phyloP scores from a whole-genome alignment of 2,329 filamentous ascomycete species.

The Botryotinia globosa region DNA sequence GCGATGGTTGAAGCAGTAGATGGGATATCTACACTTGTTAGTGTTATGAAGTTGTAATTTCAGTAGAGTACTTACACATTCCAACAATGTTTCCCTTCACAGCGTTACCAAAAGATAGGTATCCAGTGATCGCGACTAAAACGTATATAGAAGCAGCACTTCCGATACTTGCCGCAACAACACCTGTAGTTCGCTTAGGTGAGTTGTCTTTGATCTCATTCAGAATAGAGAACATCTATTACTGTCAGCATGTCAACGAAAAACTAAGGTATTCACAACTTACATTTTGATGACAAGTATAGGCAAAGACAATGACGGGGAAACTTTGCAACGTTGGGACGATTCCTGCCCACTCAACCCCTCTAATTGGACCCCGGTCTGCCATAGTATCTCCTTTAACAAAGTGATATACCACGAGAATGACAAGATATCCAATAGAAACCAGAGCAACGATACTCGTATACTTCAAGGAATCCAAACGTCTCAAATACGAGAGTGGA shows the following conservation, averaged over 20 bases:
- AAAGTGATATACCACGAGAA: slow-evolving; percentile 93
- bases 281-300: slow-evolving; percentile 98
- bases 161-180: slow-evolving; percentile 82
- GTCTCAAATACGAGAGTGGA: slow-evolving; percentile 84
- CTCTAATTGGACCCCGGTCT: slow-evolving; percentile 69
- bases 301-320: slow-evolving; percentile 97
- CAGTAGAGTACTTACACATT: slow-evolving; percentile 63
- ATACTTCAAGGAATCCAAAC: slow-evolving; percentile 94
- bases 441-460: slow-evolving; percentile 88
- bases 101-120: slow-evolving; percentile 89
- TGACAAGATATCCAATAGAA: slow-evolving; percentile 89
- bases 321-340: slow-evolving; percentile 79
- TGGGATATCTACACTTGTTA: slow-evolving; percentile 53
- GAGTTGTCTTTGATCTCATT: slow-evolving; percentile 91
- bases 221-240: slow-evolving; percentile 94
- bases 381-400: slow-evolving; percentile 70
- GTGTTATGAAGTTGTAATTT: slow-evolving; percentile 5
- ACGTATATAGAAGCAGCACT: slow-evolving; percentile 84
- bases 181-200: slow-evolving; percentile 66
- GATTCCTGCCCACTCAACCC: slow-evolving; percentile 76
- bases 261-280: slow-evolving; percentile 30
- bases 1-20: slow-evolving; percentile 85
- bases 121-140: slow-evolving; percentile 90
- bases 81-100: slow-evolving; percentile 90
- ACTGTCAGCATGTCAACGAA: slow-evolving; percentile 33